Percentiles rank a stretch among this genome's conserved stretches.
These are phyloP conservation scores for Dillenia suffruticosa DNA, from an alignment of 164 flowering plant species.

Conservation along the genomic window DNA sequence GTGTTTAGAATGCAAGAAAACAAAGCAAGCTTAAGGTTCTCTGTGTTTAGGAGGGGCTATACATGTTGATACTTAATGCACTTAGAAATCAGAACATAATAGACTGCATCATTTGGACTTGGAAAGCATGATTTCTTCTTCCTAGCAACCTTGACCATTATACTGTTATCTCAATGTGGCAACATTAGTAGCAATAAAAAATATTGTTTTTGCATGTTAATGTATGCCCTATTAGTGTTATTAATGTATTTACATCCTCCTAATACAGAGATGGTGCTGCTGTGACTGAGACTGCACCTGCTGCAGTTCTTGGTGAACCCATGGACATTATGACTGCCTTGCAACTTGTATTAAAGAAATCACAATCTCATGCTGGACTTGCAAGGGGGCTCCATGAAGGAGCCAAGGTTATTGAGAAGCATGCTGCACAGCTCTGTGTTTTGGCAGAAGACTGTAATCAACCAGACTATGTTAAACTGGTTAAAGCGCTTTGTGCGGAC, in stretches of 20 bases:
- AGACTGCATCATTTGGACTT: no score
- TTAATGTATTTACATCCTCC: neutral
- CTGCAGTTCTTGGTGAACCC: slow-evolving; percentile 50
- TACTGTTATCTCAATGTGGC: no score
- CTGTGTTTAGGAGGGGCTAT: no score
- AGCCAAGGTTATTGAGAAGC: slow-evolving; percentile 77
- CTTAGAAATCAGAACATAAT: no score
- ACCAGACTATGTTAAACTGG: slow-evolving; percentile 69
- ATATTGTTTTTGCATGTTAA: no score
- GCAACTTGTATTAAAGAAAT: slow-evolving; percentile 64
- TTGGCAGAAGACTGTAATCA: slow-evolving; percentile 81
- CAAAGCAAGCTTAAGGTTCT: no score
- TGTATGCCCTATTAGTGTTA: no score
- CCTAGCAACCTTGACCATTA: no score
- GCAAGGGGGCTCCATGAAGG: slow-evolving; percentile 70
- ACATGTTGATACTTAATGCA: no score
- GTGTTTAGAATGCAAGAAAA: no score
- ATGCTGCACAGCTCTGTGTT: slow-evolving; percentile 73
- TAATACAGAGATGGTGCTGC: slow-evolving; percentile 35
- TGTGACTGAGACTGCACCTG: slow-evolving; percentile 25
- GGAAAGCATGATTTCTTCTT: no score
- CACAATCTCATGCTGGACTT: slow-evolving; percentile 69
- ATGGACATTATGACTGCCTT: slow-evolving; percentile 59
- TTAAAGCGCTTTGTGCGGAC: slow-evolving; percentile 73
- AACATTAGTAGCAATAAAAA: no score